phyloP scores from a whole-genome alignment of 2,329 filamentous ascomycete genomes.

The Hypoxylon sp. region DNA sequence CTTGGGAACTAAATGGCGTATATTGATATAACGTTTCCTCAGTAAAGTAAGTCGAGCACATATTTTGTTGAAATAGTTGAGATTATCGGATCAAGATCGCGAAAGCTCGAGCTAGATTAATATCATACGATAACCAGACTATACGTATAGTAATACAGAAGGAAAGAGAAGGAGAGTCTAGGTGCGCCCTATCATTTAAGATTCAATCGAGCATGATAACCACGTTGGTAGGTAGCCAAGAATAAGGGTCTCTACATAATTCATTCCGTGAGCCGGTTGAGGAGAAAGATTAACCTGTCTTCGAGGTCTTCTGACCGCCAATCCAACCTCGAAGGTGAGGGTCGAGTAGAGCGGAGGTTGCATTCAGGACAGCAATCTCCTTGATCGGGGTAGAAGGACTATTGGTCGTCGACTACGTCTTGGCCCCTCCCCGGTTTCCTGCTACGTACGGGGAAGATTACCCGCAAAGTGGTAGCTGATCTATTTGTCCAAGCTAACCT shows the following conservation, averaged over 20 bases:
- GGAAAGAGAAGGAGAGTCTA: not conserved
- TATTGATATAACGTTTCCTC: constrained; percentile 19
- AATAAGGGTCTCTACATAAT: not conserved
- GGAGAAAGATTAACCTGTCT: constrained; percentile 20
- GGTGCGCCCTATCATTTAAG: not conserved
- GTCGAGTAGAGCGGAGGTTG: constrained; percentile 31
- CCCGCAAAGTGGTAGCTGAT: constrained; percentile 34
- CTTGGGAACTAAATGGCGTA: constrained; percentile 14
- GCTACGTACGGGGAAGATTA: constrained; percentile 30
- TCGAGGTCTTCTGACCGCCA: constrained; percentile 26
- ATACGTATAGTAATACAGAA: constrained; percentile 5
- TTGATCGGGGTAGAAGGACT: constrained; percentile 23
- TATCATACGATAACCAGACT: not conserved
- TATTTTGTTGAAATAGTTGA: constrained; percentile 9
- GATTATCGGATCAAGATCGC: not conserved
- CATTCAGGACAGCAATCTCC: constrained; percentile 30
- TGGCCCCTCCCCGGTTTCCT: constrained; percentile 22
- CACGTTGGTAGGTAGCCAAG: constrained; percentile 6
- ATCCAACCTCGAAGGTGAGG: constrained; percentile 27
- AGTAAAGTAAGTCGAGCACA: constrained; percentile 18
- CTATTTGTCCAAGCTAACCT: constrained; percentile 16
- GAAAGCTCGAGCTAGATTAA: constrained; percentile 7
- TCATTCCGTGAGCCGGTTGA: constrained; percentile 10
- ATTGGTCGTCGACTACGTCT: constrained; percentile 14
- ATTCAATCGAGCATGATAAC: constrained; percentile 1